Evolutionary conservation across 2,329 filamentous ascomycete genomes (phyloP).

Genomic region (Myriosclerotinia duriaeana): DNA sequence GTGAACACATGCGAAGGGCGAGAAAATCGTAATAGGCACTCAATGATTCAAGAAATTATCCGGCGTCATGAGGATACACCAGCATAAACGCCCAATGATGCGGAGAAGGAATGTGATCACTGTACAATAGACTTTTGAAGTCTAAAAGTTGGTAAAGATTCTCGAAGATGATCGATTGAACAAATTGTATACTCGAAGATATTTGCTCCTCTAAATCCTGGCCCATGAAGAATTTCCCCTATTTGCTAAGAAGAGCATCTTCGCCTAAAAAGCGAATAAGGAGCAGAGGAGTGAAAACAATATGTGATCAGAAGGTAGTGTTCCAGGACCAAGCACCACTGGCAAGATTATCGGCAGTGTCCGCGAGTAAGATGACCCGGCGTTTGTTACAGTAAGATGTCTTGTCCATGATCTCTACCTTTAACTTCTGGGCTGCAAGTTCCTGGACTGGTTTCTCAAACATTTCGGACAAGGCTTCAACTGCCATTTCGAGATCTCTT

Average conservation of each 20-base stretch:
- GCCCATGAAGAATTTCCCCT: background rate
- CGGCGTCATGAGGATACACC: background rate
- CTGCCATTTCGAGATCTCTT: conserved; percentile 94
- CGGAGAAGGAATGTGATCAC: background rate
- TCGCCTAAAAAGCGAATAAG: background rate
- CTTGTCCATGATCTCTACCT: conserved; percentile 98
- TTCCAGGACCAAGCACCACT: conserved; percentile 61
- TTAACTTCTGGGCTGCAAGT: conserved; percentile 80
- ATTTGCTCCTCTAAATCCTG: background rate
- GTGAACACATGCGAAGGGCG: background rate
- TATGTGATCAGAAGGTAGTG: conserved; percentile 17
- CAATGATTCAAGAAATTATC: background rate
- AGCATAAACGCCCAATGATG: conserved; percentile 14
- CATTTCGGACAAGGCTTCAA: conserved; percentile 97
- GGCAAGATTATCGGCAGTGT: conserved; percentile 89
- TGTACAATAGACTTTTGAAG: conserved; percentile 13
- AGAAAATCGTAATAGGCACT: background rate
- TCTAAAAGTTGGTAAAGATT: background rate
- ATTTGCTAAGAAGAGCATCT: background rate
- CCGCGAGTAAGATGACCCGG: conserved; percentile 82
- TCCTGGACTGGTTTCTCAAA: conserved; percentile 96
- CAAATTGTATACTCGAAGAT: conserved; percentile 5
- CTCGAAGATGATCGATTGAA: background rate
- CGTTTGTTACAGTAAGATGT: conserved; percentile 95
- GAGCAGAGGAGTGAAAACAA: background rate